Conservation (phyloP, 73 alveolate genomes). For the Uronychia binucleata region DNA sequence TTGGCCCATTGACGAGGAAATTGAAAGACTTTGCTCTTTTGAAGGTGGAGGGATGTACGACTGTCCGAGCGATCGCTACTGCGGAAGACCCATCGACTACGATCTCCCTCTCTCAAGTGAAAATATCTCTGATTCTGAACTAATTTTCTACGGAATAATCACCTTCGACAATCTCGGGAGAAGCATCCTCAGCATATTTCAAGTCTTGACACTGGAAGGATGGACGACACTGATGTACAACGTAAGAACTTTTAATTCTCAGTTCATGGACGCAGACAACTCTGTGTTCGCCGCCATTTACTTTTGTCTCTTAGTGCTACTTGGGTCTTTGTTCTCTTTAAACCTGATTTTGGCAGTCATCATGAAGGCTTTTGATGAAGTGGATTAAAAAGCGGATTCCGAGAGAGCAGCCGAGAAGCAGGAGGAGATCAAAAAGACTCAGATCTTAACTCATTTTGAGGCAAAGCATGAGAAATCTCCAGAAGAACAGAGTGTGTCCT, state of each 20-base stretch:
- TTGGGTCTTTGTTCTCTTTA: slow-evolving; percentile 35
- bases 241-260: not conserved
- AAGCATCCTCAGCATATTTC: slow-evolving; percentile 27
- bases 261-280: slow-evolving; percentile 41
- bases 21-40: slow-evolving; percentile 19
- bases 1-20: slow-evolving; percentile 40
- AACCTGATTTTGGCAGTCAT: slow-evolving; percentile 47
- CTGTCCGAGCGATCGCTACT: slow-evolving; percentile 21
- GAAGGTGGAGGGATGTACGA: not conserved
- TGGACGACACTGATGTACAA: slow-evolving; percentile 42
- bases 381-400: not conserved
- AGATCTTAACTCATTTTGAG: too few relatives aligned
- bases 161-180: slow-evolving; percentile 25
- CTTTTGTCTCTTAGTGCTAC: slow-evolving; percentile 9
- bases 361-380: slow-evolving; percentile 22
- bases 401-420: not conserved
- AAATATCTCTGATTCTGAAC: not conserved
- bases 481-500: too few relatives aligned
- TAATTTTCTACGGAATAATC: slow-evolving; percentile 22
- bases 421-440: not conserved
- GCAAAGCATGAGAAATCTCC: too few relatives aligned
- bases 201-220: slow-evolving; percentile 56
- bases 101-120: not conserved
- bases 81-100: slow-evolving; percentile 25
- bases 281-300: slow-evolving; percentile 31